Percentiles rank a stretch among this genome's conserved stretches.
Evolutionary conservation across 768 basidiomycete genomes (phyloP).

Genomic region (Trametes gibbosa): DNA sequence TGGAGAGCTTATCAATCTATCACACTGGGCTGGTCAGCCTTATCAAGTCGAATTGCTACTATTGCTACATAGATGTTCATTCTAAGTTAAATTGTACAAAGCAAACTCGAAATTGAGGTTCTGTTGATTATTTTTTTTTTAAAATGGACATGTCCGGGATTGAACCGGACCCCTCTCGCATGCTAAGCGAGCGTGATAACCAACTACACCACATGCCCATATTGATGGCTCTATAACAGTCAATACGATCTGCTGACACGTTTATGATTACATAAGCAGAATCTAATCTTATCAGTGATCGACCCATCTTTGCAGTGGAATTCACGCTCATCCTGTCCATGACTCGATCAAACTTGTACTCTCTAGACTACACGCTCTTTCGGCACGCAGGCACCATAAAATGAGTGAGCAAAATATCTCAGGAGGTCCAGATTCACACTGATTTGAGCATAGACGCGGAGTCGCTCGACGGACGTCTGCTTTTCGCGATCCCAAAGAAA

Average conservation of each 20-base stretch:
- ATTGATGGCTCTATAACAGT: background rate
- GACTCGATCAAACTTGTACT: constrained; percentile 1
- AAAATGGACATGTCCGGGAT: constrained; percentile 15
- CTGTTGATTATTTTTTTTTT: too few species aligned
- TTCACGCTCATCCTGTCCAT: background rate
- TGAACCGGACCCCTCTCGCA: constrained; percentile 14
- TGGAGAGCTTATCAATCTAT: too few species aligned
- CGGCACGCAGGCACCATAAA: background rate
- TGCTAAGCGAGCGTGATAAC: constrained; percentile 15
- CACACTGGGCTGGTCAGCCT: too few species aligned
- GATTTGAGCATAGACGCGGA: constrained; percentile 53
- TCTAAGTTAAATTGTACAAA: too few species aligned
- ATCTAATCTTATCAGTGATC: constrained; percentile 2
- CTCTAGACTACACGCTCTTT: background rate
- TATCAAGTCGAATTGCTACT: too few species aligned
- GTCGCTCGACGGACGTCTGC: constrained; percentile 74
- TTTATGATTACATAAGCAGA: background rate
- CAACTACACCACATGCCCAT: constrained; percentile 15
- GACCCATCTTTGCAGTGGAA: background rate
- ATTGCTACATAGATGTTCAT: too few species aligned
- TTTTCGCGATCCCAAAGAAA: constrained; percentile 99
- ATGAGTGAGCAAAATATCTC: background rate
- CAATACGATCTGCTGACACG: background rate
- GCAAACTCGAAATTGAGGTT: too few species aligned
- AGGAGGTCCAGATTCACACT: background rate